phyloP scores from a whole-genome alignment of 257 asterid species.

The Petrea volubilis region DNA sequence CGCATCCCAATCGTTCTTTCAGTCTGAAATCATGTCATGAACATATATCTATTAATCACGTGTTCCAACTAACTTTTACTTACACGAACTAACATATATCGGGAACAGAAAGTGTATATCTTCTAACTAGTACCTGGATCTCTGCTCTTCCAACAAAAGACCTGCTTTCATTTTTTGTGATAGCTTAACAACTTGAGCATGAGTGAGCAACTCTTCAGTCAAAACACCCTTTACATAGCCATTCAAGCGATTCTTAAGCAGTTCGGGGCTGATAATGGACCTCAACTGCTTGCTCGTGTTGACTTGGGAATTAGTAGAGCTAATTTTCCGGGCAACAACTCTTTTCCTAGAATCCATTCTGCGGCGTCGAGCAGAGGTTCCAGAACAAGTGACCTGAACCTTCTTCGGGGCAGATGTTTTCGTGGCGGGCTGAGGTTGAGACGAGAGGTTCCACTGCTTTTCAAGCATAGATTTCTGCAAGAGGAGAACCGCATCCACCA shows the following conservation, averaged over 20 bases:
- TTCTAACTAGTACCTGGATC: constrained; percentile 67
- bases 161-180: constrained; percentile 72
- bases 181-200: constrained; percentile 74
- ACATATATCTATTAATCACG: background rate
- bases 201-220: constrained; percentile 75
- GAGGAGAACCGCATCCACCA: constrained; percentile 74
- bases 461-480: constrained; percentile 90
- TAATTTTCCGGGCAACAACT: constrained; percentile 22
- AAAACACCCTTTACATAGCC: constrained; percentile 72
- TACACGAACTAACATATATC: background rate
- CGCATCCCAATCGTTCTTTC: constrained; percentile 77
- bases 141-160: constrained; percentile 69
- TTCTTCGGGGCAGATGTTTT: constrained; percentile 25
- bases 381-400: constrained; percentile 54
- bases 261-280: constrained; percentile 49
- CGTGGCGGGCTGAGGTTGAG: constrained; percentile 27
- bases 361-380: constrained; percentile 74
- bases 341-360: constrained; percentile 56
- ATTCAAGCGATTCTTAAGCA: constrained; percentile 58
- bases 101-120: too few species aligned
- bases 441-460: constrained; percentile 86
- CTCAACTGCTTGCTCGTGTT: constrained; percentile 36
- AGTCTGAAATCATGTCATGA: constrained; percentile 45
- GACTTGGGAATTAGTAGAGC: constrained; percentile 21
- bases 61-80: background rate